Conservation (phyloP, 352 stramenopile genomes). For the Peronospora farinosa region DNA sequence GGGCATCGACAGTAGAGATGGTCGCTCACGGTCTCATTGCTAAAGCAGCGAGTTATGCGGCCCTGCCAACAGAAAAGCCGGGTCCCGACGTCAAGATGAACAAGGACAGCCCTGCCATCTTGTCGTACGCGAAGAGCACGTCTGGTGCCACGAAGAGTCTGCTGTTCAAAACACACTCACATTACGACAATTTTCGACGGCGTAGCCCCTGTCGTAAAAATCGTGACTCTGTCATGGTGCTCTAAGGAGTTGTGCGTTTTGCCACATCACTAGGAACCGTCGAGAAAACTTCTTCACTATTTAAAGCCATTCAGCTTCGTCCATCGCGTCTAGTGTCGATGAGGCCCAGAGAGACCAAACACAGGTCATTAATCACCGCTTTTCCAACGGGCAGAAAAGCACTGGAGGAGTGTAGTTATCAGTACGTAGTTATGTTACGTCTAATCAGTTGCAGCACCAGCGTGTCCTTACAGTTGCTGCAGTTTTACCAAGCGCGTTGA, state of each 20-base stretch:
- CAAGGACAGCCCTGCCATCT: slow-evolving; percentile 30
- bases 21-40: slow-evolving; percentile 22
- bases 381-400: slow-evolving; percentile 17
- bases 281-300: slow-evolving; percentile 17
- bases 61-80: slow-evolving; percentile 8
- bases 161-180: slow-evolving; percentile 34
- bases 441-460: not conserved
- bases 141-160: slow-evolving; percentile 33
- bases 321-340: slow-evolving; percentile 11
- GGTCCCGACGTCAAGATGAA: slow-evolving; percentile 27
- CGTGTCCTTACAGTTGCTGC: not conserved
- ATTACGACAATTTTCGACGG: slow-evolving; percentile 47
- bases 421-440: not conserved
- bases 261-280: not conserved
- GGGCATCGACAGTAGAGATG: slow-evolving; percentile 30
- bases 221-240: slow-evolving; percentile 37
- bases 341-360: slow-evolving; percentile 8
- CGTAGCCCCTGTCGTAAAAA: slow-evolving; percentile 49
- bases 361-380: slow-evolving; percentile 6
- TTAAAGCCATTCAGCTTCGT: slow-evolving; percentile 18
- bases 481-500: not conserved
- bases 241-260: slow-evolving; percentile 1
- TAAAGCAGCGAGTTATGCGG: slow-evolving; percentile 34
- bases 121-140: slow-evolving; percentile 35
- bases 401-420: not conserved